Percentiles rank a stretch among this genome's conserved stretches.
phyloP scores from a whole-genome alignment of 1,139 yeast species.

The Candida pseudoviswanathii region DNA sequence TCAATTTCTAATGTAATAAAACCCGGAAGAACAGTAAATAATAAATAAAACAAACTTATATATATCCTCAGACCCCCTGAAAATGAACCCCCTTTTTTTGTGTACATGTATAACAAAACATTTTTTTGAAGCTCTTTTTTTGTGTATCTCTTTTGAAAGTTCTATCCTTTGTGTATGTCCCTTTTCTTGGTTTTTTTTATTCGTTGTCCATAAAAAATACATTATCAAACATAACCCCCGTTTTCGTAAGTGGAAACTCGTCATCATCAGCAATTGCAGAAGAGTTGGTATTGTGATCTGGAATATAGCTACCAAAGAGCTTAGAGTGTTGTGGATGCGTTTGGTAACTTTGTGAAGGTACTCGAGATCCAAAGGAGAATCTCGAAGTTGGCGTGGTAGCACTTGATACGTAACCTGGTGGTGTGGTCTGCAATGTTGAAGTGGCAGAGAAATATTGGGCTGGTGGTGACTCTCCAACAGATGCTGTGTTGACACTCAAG shows the following conservation, averaged over 20 bases:
- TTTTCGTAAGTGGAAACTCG: slow-evolving; percentile 20
- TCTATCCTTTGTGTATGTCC: neutral
- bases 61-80: neutral
- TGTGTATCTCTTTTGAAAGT: neutral
- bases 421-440: slow-evolving; percentile 6
- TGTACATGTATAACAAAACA: neutral
- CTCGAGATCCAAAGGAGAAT: slow-evolving; percentile 10
- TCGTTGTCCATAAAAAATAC: slow-evolving; percentile 40
- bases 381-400: slow-evolving; percentile 11
- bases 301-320: slow-evolving; percentile 11
- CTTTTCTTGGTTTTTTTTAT: slow-evolving; percentile 7
- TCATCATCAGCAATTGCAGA: slow-evolving; percentile 47
- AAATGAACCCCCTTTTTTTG: slow-evolving; percentile 3
- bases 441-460: slow-evolving; percentile 16
- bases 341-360: slow-evolving; percentile 6
- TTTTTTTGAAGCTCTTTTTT: neutral
- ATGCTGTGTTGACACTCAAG: slow-evolving; percentile 12
- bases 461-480: slow-evolving; percentile 16
- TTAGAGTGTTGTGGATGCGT: slow-evolving; percentile 4
- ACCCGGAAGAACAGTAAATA: neutral
- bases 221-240: slow-evolving; percentile 36
- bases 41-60: neutral
- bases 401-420: slow-evolving; percentile 7
- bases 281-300: slow-evolving; percentile 36
- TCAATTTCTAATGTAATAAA: neutral